A percentile compares a stretch with the other conserved stretches of the same genome.
Conservation (phyloP, 805 yeast species). For the Dipodascus geniculatus region DNA sequence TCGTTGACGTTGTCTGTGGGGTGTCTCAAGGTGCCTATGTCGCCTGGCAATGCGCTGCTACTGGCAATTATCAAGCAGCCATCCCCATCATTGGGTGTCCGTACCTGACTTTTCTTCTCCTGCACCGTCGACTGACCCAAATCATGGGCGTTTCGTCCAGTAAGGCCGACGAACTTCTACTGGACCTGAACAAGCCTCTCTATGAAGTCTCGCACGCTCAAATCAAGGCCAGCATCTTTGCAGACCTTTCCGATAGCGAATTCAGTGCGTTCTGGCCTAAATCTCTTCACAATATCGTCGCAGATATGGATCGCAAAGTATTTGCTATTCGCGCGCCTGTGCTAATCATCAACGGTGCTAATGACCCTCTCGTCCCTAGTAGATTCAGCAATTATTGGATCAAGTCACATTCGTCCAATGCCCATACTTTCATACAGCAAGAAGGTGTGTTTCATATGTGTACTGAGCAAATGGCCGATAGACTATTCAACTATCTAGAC, state of each 20-base stretch:
- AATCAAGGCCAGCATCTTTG: neutral
- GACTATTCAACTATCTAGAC: constrained; percentile 7
- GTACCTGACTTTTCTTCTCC: constrained; percentile 34
- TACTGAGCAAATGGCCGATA: constrained; percentile 20
- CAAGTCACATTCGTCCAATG: constrained; percentile 9
- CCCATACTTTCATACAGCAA: too few relatives aligned
- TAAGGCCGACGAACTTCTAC: neutral
- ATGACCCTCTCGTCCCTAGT: constrained; percentile 28
- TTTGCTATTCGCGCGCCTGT: constrained; percentile 11
- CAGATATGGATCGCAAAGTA: constrained; percentile 8
- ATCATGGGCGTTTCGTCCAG: neutral
- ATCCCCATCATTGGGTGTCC: constrained; percentile 43
- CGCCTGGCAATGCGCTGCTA: constrained; percentile 33
- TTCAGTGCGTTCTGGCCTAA: constrained; percentile 12
- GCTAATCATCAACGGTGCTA: constrained; percentile 25
- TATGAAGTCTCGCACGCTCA: neutral
- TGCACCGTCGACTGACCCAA: constrained; percentile 18
- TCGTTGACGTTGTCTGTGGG: constrained; percentile 34
- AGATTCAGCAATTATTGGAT: constrained; percentile 24
- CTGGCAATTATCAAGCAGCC: constrained; percentile 25
- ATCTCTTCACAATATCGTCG: constrained; percentile 9
- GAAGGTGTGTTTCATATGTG: constrained; percentile 23
- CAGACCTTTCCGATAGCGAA: neutral
- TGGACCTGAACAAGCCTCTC: neutral
- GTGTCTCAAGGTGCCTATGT: constrained; percentile 48